phyloP scores from a whole-genome alignment of 495 filamentous ascomycete species.

The Penicillium verhagenii region DNA sequence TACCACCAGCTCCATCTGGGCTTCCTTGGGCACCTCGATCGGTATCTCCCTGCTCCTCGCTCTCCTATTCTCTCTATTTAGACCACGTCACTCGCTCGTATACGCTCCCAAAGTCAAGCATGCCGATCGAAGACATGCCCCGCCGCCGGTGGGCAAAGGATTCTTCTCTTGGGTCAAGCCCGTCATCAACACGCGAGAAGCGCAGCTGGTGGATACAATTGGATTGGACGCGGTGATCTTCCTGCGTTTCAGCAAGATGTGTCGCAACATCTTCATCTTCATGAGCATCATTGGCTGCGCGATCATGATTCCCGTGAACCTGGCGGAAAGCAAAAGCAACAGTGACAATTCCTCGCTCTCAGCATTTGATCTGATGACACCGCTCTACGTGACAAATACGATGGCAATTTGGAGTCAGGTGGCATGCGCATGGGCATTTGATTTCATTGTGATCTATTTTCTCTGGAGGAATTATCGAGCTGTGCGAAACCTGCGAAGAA shows the following conservation, averaged over 20 bases:
- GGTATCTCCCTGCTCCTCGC: constrained; percentile 68
- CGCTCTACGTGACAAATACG: constrained; percentile 40
- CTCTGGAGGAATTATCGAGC: constrained; percentile 88
- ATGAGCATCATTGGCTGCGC: constrained; percentile 71
- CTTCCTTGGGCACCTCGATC: constrained; percentile 81
- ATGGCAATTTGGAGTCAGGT: constrained; percentile 76
- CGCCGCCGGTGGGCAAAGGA: constrained; percentile 86
- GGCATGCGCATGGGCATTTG: constrained; percentile 73
- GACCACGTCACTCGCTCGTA: constrained; percentile 85
- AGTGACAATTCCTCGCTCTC: constrained; percentile 22
- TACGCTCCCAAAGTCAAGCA: constrained; percentile 95
- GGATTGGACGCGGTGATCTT: constrained; percentile 92
- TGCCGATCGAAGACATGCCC: constrained; percentile 86
- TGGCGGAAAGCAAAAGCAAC: constrained; percentile 49
- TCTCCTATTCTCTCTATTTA: constrained; percentile 79
- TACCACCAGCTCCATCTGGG: constrained; percentile 63
- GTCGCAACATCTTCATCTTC: constrained; percentile 79
- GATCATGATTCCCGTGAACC: constrained; percentile 82
- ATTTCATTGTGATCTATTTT: constrained; percentile 72
- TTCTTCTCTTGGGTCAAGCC: constrained; percentile 83
- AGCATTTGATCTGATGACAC: constrained; percentile 54
- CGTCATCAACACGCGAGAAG: constrained; percentile 71
- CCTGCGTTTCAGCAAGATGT: constrained; percentile 85
- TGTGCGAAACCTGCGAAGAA: constrained; percentile 65
- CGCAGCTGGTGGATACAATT: constrained; percentile 69